phyloP scores from a whole-genome alignment of 768 basidiomycete species.

The Lactarius hatsudake region DNA sequence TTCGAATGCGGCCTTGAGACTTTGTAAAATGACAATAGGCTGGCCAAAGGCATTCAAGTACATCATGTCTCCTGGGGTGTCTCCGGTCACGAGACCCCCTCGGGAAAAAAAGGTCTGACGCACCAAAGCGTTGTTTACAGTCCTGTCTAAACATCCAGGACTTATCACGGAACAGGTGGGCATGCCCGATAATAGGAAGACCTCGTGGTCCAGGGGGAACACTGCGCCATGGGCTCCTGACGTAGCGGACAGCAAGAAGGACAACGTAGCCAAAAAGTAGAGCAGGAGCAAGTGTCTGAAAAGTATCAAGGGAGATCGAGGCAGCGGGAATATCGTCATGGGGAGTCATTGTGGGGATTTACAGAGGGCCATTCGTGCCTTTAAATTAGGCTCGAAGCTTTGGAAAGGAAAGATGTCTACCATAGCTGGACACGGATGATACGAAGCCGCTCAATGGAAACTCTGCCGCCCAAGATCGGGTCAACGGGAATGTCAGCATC shows the following conservation, averaged over 20 bases:
- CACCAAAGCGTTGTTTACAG: conserved; percentile 11
- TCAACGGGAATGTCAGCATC: no score
- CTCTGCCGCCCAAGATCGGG: no score
- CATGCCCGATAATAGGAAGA: conserved; percentile 16
- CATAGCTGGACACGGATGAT: neutral
- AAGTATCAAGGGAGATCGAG: neutral
- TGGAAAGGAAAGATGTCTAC: neutral
- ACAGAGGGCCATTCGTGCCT: neutral
- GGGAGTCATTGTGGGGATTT: neutral
- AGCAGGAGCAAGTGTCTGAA: neutral
- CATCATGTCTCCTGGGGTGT: conserved; percentile 9
- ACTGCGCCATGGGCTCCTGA: conserved; percentile 15
- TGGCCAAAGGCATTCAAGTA: conserved; percentile 12
- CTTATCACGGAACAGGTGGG: neutral
- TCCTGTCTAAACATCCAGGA: conserved; percentile 3
- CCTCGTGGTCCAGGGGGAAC: conserved; percentile 16
- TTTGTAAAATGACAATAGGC: conserved; percentile 35
- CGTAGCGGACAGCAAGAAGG: neutral
- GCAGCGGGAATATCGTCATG: no score
- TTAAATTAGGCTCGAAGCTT: neutral
- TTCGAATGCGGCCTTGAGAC: conserved; percentile 35
- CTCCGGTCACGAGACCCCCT: neutral
- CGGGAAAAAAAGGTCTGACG: neutral
- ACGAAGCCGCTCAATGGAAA: neutral
- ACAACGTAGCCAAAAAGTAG: neutral